Evolutionary conservation across 1,284 basidiomycete species (phyloP).

Genomic region (Sutorius eximius): DNA sequence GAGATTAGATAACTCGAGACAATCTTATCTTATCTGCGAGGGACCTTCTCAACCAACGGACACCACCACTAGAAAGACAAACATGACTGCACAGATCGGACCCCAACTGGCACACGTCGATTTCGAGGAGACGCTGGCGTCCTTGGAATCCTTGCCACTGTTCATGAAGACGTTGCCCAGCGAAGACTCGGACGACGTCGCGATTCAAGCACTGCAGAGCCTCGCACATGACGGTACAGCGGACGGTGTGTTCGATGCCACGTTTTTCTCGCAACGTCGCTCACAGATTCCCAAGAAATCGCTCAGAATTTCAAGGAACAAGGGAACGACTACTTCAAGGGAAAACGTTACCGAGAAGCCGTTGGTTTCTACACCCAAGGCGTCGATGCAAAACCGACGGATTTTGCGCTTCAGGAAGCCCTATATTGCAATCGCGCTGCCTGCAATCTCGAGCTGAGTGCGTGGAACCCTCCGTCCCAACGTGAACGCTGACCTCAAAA

Average conservation of each 20-base stretch:
- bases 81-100: slow-evolving; percentile 25
- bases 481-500: not conserved
- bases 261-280: not conserved
- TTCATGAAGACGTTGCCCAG: slow-evolving; percentile 91
- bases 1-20: slow-evolving; percentile 10
- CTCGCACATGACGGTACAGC: slow-evolving; percentile 89
- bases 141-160: slow-evolving; percentile 68
- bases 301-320: slow-evolving; percentile 93
- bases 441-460: slow-evolving; percentile 86
- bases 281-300: slow-evolving; percentile 58
- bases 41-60: not conserved
- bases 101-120: slow-evolving; percentile 42
- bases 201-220: slow-evolving; percentile 83
- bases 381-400: slow-evolving; percentile 78
- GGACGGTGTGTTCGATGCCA: slow-evolving; percentile 69
- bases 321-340: slow-evolving; percentile 92
- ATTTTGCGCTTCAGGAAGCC: slow-evolving; percentile 61
- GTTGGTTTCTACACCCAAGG: slow-evolving; percentile 89
- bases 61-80: not conserved
- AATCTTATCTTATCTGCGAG: slow-evolving; percentile 23
- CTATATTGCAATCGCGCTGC: slow-evolving; percentile 90
- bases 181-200: slow-evolving; percentile 60
- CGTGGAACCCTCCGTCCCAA: slow-evolving; percentile 10
- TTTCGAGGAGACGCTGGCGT: slow-evolving; percentile 47
- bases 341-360: slow-evolving; percentile 86